These are phyloP conservation scores for Dichotomopilus funicola DNA, from an alignment of 2,329 filamentous ascomycete species.

Conservation along the genomic window DNA sequence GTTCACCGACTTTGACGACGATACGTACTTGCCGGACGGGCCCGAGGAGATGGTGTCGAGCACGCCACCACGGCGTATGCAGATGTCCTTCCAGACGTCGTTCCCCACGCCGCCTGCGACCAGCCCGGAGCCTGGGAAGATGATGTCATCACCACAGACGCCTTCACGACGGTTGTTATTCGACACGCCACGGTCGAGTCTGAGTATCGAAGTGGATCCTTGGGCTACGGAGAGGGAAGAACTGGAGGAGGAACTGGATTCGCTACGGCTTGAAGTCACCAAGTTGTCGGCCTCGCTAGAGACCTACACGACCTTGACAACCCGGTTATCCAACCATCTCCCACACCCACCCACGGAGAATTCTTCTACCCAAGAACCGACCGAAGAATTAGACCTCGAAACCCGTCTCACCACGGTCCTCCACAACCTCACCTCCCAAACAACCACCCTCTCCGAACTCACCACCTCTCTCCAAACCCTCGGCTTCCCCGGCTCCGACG, in stretches of 20 bases:
- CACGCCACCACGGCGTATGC: constrained; percentile 39
- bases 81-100: constrained; percentile 43
- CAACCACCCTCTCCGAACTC: constrained; percentile 40
- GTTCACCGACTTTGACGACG: constrained; percentile 30
- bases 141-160: constrained; percentile 25
- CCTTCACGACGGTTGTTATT: constrained; percentile 31
- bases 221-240: constrained; percentile 37
- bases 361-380: constrained; percentile 20
- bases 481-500: constrained; percentile 45
- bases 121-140: constrained; percentile 34
- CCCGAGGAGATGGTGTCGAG: constrained; percentile 43
- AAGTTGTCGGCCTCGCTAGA: constrained; percentile 44
- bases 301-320: constrained; percentile 38
- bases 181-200: constrained; percentile 27
- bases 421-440: constrained; percentile 42
- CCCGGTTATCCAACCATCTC: constrained; percentile 34
- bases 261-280: constrained; percentile 41
- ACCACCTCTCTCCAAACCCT: constrained; percentile 40
- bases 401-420: constrained; percentile 38
- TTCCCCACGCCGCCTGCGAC: constrained; percentile 52
- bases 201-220: constrained; percentile 36
- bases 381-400: constrained; percentile 35
- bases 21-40: constrained; percentile 41
- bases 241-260: constrained; percentile 42
- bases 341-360: constrained; percentile 24